These are phyloP conservation scores for Acidiella bohemica DNA, from an alignment of 495 filamentous ascomycete species.

Conservation along the genomic window DNA sequence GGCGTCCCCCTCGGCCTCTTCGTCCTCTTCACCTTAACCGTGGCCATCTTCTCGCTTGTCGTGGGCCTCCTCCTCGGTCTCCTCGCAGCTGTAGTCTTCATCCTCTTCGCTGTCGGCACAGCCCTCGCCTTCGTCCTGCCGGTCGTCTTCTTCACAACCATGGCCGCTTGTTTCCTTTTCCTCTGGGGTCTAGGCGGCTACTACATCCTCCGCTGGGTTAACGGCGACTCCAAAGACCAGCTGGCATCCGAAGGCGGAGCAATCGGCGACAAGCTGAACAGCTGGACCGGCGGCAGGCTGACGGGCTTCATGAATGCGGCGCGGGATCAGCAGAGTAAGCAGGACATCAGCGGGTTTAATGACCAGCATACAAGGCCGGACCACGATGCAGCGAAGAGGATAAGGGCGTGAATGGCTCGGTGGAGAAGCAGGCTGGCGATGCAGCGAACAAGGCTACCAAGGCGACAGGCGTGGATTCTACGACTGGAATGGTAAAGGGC, in stretches of 20 bases:
- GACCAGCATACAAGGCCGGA: slow-evolving; percentile 6
- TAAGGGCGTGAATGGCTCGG: slow-evolving; percentile 2
- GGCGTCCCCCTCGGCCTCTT: slow-evolving; percentile 50
- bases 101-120: slow-evolving; percentile 46
- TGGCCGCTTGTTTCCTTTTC: slow-evolving; percentile 46
- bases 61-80: slow-evolving; percentile 37
- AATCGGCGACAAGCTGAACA: slow-evolving; percentile 29
- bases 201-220: slow-evolving; percentile 39
- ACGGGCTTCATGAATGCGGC: slow-evolving; percentile 24
- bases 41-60: slow-evolving; percentile 41
- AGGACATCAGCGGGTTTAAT: slow-evolving; percentile 5
- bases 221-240: slow-evolving; percentile 16
- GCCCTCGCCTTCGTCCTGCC: slow-evolving; percentile 52
- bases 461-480: slow-evolving; percentile 6
- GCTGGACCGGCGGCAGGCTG: slow-evolving; percentile 26
- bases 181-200: slow-evolving; percentile 46
- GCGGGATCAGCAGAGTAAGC: slow-evolving; percentile 6
- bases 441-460: slow-evolving; percentile 3
- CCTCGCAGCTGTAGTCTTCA: slow-evolving; percentile 40
- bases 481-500: slow-evolving; percentile 5
- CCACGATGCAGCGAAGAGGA: neutral
- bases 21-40: slow-evolving; percentile 40
- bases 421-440: slow-evolving; percentile 4
- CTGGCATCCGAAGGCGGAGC: slow-evolving; percentile 18
- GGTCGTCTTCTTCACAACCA: slow-evolving; percentile 44